Percentiles rank a stretch among this genome's conserved stretches.
phyloP scores from a whole-genome alignment of 2,329 filamentous ascomycete genomes.

The Scedosporium apiospermum region DNA sequence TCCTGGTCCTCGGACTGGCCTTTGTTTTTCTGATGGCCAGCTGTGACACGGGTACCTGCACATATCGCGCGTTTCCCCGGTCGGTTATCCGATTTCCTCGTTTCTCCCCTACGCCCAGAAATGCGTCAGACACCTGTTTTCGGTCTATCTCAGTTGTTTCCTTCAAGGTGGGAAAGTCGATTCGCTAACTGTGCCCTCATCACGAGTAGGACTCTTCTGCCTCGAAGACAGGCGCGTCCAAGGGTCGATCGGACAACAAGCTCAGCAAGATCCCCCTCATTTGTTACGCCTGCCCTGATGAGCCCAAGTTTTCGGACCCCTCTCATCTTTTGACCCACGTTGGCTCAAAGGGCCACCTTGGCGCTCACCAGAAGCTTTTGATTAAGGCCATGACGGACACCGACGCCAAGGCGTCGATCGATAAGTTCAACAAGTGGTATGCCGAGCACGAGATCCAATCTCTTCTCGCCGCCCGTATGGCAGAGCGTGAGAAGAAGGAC shows the following conservation, averaged over 20 bases:
- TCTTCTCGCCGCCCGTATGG: conserved; percentile 67
- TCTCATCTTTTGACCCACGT: conserved; percentile 91
- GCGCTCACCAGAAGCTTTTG: conserved; percentile 72
- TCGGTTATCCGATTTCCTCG: no score
- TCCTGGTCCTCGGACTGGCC: no score
- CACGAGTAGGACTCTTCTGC: background rate
- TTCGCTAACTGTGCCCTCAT: background rate
- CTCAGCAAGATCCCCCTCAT: conserved; percentile 57
- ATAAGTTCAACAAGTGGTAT: conserved; percentile 73
- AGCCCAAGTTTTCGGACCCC: conserved; percentile 75
- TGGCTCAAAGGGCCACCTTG: conserved; percentile 83
- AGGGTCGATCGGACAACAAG: conserved; percentile 12
- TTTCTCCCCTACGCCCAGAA: no score
- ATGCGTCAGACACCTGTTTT: no score
- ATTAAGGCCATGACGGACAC: conserved; percentile 60
- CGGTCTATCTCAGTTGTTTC: no score
- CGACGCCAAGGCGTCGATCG: conserved; percentile 52
- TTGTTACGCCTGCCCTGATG: conserved; percentile 76
- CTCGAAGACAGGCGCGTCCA: conserved; percentile 13
- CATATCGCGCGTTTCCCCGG: no score
- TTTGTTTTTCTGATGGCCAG: no score
- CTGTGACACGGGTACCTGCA: no score
- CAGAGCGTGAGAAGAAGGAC: conserved; percentile 19
- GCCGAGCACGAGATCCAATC: conserved; percentile 57
- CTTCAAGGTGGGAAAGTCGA: no score